Evolutionary conservation across 176 grass and related monocot genomes (phyloP), one percentile per base, ranked within the genome.

Genomic region (Zea mays): DNA sequence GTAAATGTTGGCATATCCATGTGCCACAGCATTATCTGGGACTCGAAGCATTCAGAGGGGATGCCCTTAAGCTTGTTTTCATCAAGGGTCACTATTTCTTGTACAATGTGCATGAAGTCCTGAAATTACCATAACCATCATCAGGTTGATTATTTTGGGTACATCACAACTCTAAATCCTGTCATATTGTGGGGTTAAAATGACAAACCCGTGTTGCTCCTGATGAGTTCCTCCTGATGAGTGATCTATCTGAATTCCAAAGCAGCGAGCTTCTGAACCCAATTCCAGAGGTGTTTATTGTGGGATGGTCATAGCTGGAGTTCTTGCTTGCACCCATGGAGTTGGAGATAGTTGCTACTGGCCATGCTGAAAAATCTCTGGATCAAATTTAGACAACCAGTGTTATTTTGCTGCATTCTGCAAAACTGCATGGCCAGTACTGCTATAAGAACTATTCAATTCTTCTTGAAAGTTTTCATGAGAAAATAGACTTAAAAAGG

Each of bases 261-360:
- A 97, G 69, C 47, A 91, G 56, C 8, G 90, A 85, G 60, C 94
- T 93, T 41, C 86, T 67, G 79, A 97, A 97, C 5, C 83, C 88
- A 51, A 93, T 33, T 41, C 72, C 79, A 6, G 85, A 86, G 0
- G 85, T 67, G 65, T 79, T 84, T 14, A 91, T 86, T 74, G 60
- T 78, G 9, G 55, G 52, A 76, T 75, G 46, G 8, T 62, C 70
- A 16, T 65, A 86, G 51, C 51, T 61, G 8, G 59, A 83, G 67
- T 10, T 78, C 8, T 8, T 66, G 74, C 20, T 58, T 72, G 15
- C 52, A 39, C 0, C 16, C 20, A 9, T 51, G 70, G 35, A 7
- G 34, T 35, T 11, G 74, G 35, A 5, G 20, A 88, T 79, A 17
- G 45, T 75, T 68, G 80, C 85, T 74, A 86, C 61, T 10, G 90